These are phyloP conservation scores for Colletotrichum sp. DNA, from an alignment of 2,329 filamentous ascomycete genomes.

Conservation along the genomic window DNA sequence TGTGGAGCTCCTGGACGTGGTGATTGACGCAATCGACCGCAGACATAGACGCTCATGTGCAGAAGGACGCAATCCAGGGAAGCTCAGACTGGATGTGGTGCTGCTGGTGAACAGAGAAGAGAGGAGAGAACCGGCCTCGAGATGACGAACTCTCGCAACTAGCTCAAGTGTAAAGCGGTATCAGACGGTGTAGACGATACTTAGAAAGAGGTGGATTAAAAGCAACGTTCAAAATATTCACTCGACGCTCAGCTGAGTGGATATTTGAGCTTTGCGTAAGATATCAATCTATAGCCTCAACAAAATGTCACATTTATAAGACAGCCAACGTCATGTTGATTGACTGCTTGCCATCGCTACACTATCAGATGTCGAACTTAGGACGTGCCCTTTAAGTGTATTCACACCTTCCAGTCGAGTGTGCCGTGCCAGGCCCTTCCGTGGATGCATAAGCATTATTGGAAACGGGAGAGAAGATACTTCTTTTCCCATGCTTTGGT, in stretches of 20 bases:
- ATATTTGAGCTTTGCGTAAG: neutral
- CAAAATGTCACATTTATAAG: neutral
- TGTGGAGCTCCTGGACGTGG: neutral
- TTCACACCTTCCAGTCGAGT: neutral
- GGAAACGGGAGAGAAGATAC: neutral
- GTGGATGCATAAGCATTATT: neutral
- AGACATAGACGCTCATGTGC: neutral
- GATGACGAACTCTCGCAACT: neutral
- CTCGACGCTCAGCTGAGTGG: neutral
- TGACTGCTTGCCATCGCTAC: neutral
- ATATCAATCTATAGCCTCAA: neutral
- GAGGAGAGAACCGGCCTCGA: neutral
- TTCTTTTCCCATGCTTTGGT: neutral
- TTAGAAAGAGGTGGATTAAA: neutral
- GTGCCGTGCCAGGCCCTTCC: neutral
- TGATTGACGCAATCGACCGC: neutral
- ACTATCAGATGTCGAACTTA: neutral
- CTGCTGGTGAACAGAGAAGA: neutral
- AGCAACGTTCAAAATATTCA: neutral
- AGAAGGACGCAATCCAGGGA: neutral
- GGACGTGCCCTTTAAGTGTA: neutral
- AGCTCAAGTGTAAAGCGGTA: neutral
- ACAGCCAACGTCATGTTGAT: neutral
- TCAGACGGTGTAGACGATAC: neutral
- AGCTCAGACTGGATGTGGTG: neutral